phyloP scores from a whole-genome alignment of 345 rosid species.

The Populus euphratica region DNA sequence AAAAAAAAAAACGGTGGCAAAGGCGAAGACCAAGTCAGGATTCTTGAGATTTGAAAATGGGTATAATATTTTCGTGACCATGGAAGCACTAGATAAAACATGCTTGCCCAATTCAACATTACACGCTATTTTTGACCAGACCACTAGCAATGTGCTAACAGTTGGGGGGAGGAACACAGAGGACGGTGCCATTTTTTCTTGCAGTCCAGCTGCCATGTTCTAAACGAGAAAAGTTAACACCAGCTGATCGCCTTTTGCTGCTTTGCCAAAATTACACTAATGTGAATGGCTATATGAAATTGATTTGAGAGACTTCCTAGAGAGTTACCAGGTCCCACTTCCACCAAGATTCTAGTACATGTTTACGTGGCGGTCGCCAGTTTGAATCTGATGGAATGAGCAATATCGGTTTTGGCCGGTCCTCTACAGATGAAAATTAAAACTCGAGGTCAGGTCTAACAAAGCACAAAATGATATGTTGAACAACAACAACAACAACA shows the following conservation, averaged over 20 bases:
- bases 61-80: background rate
- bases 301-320: background rate
- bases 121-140: conserved; percentile 18
- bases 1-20: too few relatives aligned
- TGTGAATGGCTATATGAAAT: background rate
- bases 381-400: background rate
- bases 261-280: background rate
- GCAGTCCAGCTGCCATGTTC: too few relatives aligned
- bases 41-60: background rate
- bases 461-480: background rate
- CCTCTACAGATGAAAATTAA: background rate
- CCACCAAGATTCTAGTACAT: background rate
- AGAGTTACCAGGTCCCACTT: background rate
- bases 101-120: conserved; percentile 12
- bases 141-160: too few relatives aligned
- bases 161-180: background rate
- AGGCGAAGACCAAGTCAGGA: background rate
- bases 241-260: background rate
- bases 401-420: background rate
- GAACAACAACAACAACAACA: background rate
- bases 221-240: too few relatives aligned
- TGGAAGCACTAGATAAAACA: too few relatives aligned
- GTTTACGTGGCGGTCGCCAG: background rate
- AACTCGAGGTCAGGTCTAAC: background rate
- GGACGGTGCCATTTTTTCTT: background rate